Base-by-base conservation (phyloP, 2,329 filamentous ascomycete species). In the Pyrenochaeta sp. region DNA sequence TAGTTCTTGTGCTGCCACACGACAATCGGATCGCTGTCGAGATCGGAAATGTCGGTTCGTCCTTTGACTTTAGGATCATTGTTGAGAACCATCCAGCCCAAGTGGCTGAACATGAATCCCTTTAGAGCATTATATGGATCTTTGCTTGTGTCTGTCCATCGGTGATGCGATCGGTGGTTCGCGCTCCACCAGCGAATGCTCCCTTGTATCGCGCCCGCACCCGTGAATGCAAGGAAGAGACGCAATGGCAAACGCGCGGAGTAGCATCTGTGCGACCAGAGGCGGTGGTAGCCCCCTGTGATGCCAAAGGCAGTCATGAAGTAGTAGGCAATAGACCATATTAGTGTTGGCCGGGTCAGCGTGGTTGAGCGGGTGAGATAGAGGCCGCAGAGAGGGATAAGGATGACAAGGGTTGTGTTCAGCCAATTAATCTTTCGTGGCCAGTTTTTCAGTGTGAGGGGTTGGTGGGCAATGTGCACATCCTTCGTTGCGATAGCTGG, bases 341-440 rank as follows among this genome's bases (percentile, higher is more conserved):
- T 73, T 54, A 87, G 83, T 3, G 91, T 95, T 77, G 91, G 87
- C 56, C 82, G 76, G 39, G 85, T 83, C 39, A 94, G 79, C 44
- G 91, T 90, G 36, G 91, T 89, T 86, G 88, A 96, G 77, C 89
- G 87, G 50, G 92, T 83, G 49, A 87, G 84, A 65, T 93, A 78
- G 71, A 90, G 84, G 55, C 92, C 92, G 50, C 85, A 81, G 32
- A 91, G 55, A 36, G 92, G 92, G 33, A 96, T 82, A 53, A 89
- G 80, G 62, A 96, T 76, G 72, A 96, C 93, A 75, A 96, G 85
- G 56, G 82, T 85, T 51, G 90, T 87, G 77, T 95, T 96, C 63
- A 96, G 83, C 92, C 92, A 96, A 83, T 96, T 92, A 80, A 97
- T 85, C 73, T 96, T 92, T 78, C 92, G 88, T 79, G 92, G 87